Percentiles rank a stretch among this genome's conserved stretches.
Evolutionary conservation across 2,329 filamentous ascomycete species (phyloP).

Genomic region (Ophiostoma ips): DNA sequence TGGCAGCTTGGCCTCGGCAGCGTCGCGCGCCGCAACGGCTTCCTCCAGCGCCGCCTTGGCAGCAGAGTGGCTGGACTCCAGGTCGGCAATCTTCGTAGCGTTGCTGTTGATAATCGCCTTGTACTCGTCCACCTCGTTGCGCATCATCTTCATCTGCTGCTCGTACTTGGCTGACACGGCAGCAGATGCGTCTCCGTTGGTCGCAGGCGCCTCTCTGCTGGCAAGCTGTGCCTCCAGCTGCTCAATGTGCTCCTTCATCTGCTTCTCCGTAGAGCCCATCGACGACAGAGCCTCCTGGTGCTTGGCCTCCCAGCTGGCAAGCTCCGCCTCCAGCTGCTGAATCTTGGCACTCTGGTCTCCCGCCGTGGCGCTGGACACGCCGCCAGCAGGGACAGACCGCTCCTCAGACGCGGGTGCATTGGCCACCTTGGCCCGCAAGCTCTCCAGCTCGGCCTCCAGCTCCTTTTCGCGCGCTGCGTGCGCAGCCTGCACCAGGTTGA

Average conservation of each 20-base stretch:
- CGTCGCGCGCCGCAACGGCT: slow-evolving; percentile 38
- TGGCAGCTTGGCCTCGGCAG: slow-evolving; percentile 42
- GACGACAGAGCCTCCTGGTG: slow-evolving; percentile 57
- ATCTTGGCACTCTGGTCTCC: slow-evolving; percentile 30
- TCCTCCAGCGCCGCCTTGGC: slow-evolving; percentile 56
- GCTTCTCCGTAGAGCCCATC: slow-evolving; percentile 57
- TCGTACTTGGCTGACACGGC: slow-evolving; percentile 37
- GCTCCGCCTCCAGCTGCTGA: slow-evolving; percentile 52
- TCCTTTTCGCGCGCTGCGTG: slow-evolving; percentile 65
- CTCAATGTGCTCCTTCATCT: slow-evolving; percentile 56
- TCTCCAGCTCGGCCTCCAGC: slow-evolving; percentile 56
- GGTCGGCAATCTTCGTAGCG: slow-evolving; percentile 51
- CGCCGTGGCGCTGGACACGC: no score
- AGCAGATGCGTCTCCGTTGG: not conserved
- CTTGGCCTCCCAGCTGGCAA: slow-evolving; percentile 61
- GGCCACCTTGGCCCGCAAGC: slow-evolving; percentile 45
- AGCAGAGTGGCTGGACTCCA: slow-evolving; percentile 58
- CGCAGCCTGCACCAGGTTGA: slow-evolving; percentile 56
- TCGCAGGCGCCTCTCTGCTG: slow-evolving; percentile 26
- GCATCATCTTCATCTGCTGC: slow-evolving; percentile 46
- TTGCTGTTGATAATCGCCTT: slow-evolving; percentile 59
- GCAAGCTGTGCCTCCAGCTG: slow-evolving; percentile 52
- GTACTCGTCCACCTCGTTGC: slow-evolving; percentile 68
- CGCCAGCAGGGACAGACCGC: slow-evolving; percentile 17
- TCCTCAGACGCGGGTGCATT: not conserved